Conservation (phyloP, 495 filamentous ascomycete species). For the Neurospora sp. region DNA sequence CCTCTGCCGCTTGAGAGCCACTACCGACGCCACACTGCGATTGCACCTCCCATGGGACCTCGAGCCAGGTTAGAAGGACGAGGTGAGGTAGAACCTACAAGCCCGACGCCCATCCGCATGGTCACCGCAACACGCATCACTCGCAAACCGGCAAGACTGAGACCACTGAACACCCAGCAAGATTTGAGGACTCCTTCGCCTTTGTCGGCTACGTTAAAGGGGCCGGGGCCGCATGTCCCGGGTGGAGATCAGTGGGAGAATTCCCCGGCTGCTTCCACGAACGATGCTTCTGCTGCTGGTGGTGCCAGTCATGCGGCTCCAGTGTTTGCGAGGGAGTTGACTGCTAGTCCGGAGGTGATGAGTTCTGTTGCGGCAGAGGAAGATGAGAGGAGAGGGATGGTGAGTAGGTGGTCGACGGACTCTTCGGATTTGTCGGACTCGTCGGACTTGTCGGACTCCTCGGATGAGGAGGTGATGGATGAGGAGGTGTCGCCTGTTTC, state of each 20-base stretch:
- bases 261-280: too few relatives aligned
- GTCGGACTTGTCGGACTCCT: neutral
- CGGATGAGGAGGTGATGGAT: neutral
- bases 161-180: neutral
- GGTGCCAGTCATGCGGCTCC: neutral
- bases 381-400: neutral
- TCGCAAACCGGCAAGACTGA: fast-evolving
- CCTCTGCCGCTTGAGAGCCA: neutral
- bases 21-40: neutral
- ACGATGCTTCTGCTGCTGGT: neutral
- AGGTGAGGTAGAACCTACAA: neutral
- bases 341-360: neutral
- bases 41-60: neutral
- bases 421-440: neutral
- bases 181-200: neutral
- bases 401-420: neutral
- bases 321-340: neutral
- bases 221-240: neutral
- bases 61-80: neutral
- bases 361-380: neutral
- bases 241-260: neutral
- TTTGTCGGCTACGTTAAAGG: neutral
- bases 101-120: neutral
- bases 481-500: too few relatives aligned
- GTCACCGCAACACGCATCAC: neutral